Base-by-base conservation (phyloP, 2,329 filamentous ascomycete genomes). In the Calonectria hawksworthii region DNA sequence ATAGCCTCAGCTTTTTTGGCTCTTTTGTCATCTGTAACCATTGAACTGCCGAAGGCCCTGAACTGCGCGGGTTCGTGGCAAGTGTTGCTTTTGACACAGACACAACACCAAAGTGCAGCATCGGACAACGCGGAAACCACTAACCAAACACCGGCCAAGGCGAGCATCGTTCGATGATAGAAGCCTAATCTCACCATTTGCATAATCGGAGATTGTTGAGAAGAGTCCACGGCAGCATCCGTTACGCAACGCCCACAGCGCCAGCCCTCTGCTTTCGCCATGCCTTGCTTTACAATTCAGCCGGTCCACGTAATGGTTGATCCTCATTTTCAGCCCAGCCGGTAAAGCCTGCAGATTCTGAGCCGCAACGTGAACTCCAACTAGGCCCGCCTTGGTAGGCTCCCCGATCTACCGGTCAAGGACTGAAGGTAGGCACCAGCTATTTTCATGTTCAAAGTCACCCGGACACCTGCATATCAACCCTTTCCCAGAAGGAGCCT, bases 121-220 rank as follows among this genome's bases (percentile, higher is more conserved):
- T 47, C 41, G 28, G 51, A 50, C n/a, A 9, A 65, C 1, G 38
- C 13, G 41, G 9, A 65, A 50, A 65, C 16, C 16, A 18, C 14
- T 13, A 9, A 14, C n/a, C n/a, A 41, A 21, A 41, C 34, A 26
- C 38, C 61, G 38, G 38, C 26, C 26, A 65, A 65, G 41, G 61
- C 38, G 18, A 50, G n/a, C 50, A n/a, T 44, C 61, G 21, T 50
- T 26, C 61, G 41, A 65, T 28, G n/a, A 16, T 9, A 65, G 61
- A 34, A 32, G 61, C 61, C 61, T 50, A 47, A 65, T 50, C 61
- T 63, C 10, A 47, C 26, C 61, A n/a, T 30, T 26, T 65, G 61
- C 61, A 65, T 28, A n/a, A 65, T 50, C 61, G 61, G 34, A 50
- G 18, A 32, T 65, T 65, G 61, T 65, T 65, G 38, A 44, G 41